phyloP scores from a whole-genome alignment of 495 filamentous ascomycete species.

The Lepraria neglecta region DNA sequence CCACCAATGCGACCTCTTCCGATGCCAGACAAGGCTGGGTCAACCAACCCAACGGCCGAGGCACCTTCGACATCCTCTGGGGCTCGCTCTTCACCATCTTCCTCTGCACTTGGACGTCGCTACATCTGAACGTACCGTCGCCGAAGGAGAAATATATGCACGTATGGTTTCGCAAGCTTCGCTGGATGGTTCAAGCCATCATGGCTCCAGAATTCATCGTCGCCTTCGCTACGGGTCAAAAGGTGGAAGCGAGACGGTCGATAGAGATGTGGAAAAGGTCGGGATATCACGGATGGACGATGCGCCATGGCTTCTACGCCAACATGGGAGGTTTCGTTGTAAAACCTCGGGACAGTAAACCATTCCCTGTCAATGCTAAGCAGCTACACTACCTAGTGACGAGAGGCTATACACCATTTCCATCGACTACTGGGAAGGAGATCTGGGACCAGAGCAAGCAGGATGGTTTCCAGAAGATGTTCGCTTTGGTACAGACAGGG shows the following conservation, averaged over 20 bases:
- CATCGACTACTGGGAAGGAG: conserved; percentile 26
- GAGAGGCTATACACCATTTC: conserved; percentile 29
- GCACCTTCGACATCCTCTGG: conserved; percentile 31
- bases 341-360: conserved; percentile 18
- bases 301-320: conserved; percentile 37
- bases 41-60: conserved; percentile 28
- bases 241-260: conserved; percentile 27
- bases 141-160: conserved; percentile 25
- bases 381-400: conserved; percentile 33
- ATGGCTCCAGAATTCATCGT: conserved; percentile 33
- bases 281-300: conserved; percentile 30
- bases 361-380: conserved; percentile 33
- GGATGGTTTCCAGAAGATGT: conserved; percentile 33
- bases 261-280: conserved; percentile 25
- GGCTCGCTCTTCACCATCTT: conserved; percentile 33
- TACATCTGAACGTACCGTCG: conserved; percentile 31
- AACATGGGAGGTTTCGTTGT: conserved; percentile 40
- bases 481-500: conserved; percentile 35
- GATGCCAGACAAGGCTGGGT: conserved; percentile 28
- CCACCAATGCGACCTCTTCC: conserved; percentile 21
- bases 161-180: conserved; percentile 27
- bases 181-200: conserved; percentile 32
- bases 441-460: conserved; percentile 31
- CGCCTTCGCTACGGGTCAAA: conserved; percentile 30
- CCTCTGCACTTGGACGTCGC: conserved; percentile 31